Base-by-base conservation (phyloP, 2,329 filamentous ascomycete genomes). In the Diaporthe sp. region DNA sequence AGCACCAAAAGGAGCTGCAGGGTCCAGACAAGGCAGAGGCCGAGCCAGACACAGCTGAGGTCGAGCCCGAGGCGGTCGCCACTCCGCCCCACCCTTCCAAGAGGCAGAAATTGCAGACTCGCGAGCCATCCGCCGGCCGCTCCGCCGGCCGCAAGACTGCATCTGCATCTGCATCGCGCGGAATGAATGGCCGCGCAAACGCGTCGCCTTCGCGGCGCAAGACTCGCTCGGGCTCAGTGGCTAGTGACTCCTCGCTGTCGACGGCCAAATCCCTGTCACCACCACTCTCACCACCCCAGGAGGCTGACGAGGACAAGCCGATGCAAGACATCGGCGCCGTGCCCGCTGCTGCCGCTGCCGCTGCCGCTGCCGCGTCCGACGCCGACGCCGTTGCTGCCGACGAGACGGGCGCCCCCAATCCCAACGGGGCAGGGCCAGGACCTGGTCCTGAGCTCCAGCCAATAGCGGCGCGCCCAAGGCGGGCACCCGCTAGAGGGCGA, bases 211-310 rank as follows among this genome's bases (percentile, higher is more conserved):
- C 77, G 73, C 79, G 76, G 25, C 75, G 78, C 46, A 77, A 78
- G 59, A 79, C 74, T 37, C 79, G 80, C 59, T 79, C 76, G 19
- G 73, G 75, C 37, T 82, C 81, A 17, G 61, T 78, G 17, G 81
- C 79, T 13, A 83, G 81, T 76, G 77, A 77, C 25, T 84, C 82
- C n/a, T 82, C 82, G n/a, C 80, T 84, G 13, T 84, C 82, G 13
- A 81, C 81, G 69, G 80, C 80, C 9, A 78, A 78, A 59, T 83
- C 82, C 10, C 49, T 82, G 69, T 79, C 80, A 55, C 79, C 81
- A 53, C 81, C 81, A 1, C 78, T 76, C 25, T 55, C 71, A 65
- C 71, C 71, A 31, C 25, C 69, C 22, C 73, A 74, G 28, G 76
- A 76, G 34, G 76, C 72, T 31, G 77, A 67, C 37, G 76, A 75